phyloP scores from a whole-genome alignment of 306 rosid genomes.

The Cajanus cajan region DNA sequence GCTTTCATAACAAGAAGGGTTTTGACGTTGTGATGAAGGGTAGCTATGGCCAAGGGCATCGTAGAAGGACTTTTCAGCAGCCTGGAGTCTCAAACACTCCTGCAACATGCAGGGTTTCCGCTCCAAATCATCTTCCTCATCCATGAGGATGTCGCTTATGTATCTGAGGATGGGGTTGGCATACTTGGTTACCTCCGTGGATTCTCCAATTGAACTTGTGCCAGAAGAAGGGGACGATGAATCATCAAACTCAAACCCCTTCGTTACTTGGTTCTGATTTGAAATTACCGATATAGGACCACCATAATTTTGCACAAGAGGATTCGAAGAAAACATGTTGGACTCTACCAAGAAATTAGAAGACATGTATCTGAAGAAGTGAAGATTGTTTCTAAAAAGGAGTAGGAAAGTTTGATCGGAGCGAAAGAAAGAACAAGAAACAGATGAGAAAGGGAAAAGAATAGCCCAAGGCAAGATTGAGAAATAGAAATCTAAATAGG shows the following conservation, averaged over 20 bases:
- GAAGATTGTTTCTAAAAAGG: neutral
- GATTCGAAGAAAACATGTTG: conserved; percentile 37
- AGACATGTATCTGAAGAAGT: neutral
- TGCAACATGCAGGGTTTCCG: conserved; percentile 75
- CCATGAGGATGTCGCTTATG: conserved; percentile 80
- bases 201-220: conserved; percentile 39
- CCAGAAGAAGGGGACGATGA: conserved; percentile 36
- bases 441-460: neutral
- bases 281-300: conserved; percentile 21
- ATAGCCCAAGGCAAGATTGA: neutral
- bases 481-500: conserved; percentile 23
- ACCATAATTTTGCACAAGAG: conserved; percentile 38
- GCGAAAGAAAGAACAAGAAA: neutral
- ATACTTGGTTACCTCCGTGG: conserved; percentile 35
- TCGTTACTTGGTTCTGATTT: conserved; percentile 16
- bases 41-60: conserved; percentile 56
- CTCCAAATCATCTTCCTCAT: conserved; percentile 66
- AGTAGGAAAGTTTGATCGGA: neutral
- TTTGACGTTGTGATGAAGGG: conserved; percentile 35
- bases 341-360: neutral
- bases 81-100: conserved; percentile 71
- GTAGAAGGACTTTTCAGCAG: conserved; percentile 80
- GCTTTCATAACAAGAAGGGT: conserved; percentile 7
- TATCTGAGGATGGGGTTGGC: conserved; percentile 56
- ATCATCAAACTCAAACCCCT: conserved; percentile 33